Evolutionary conservation across 2,329 filamentous ascomycete species (phyloP), one percentile per base, ranked within the genome.

Genomic region (Coleophoma eucalyptorum): DNA sequence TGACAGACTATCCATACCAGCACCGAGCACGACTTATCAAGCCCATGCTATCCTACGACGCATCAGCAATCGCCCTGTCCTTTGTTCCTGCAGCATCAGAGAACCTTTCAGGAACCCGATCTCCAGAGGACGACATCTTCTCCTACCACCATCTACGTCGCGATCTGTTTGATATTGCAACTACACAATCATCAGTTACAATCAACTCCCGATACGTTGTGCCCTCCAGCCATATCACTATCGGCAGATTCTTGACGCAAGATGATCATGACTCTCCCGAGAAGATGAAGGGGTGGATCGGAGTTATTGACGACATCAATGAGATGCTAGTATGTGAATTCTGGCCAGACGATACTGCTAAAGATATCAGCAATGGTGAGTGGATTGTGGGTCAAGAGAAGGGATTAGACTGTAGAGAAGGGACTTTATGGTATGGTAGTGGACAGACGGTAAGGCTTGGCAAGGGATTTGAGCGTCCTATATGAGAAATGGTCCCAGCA

Each of bases 71-170:
- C 50, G 93, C 93, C 1, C 71, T 97, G 33, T 94, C 89, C 21
- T 97, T 95, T 68, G 72, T 97, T 2, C 92, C 93, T 0, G 90
- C 89, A 0, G 78, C 83, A 4, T 84, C 82, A 11, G 86, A 90
- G 70, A 61, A 66, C 1, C 57, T 65, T 1, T 56, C 60, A n/a
- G 61, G 62, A 4, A 34, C 45, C n/a, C 56, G 43, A 40, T 53
- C 68, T 13, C 65, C 72, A 15, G 69, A 76, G 37, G 77, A 81
- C 16, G 87, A 94, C 58, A 63, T 59, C 1, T 97, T 90, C 69
- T 92, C 88, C 0, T 97, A 97, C 67, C 93, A 97, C 65, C 93
- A 97, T 67, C 80, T 97, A 8, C 84, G 93, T 3, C 79, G 86
- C 4, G 90, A 96, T 64, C 66, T 95, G 12, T 94, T 86, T 65